These are phyloP conservation scores for Eutrema salsugineum DNA, from an alignment of 441 rosid genomes.

Conservation along the genomic window DNA sequence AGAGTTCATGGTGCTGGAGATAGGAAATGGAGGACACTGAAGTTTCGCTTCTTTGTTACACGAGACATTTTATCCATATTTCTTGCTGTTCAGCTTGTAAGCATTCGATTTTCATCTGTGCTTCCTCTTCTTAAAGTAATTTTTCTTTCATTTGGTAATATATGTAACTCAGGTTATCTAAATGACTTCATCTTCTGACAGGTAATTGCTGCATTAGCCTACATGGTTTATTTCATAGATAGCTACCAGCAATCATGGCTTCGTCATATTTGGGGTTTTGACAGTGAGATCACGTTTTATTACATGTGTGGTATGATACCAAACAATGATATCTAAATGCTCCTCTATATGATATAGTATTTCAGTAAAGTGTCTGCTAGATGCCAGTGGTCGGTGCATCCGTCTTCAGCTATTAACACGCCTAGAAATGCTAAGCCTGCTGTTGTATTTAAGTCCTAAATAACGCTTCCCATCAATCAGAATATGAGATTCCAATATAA, in stretches of 20 bases:
- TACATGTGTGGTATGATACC: conserved; percentile 88
- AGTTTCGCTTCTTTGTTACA: conserved; percentile 98
- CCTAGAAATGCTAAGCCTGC: background rate
- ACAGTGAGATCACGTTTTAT: conserved; percentile 81
- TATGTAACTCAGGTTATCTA: background rate
- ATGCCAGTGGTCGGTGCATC: background rate
- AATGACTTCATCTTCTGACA: conserved; percentile 31
- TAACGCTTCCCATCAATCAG: background rate
- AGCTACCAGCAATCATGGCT: conserved; percentile 78
- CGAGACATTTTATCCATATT: conserved; percentile 93
- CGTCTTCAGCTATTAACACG: background rate
- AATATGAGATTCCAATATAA: background rate
- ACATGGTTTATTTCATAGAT: conserved; percentile 83
- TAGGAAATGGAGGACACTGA: conserved; percentile 92
- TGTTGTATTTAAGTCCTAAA: background rate
- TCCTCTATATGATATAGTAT: conserved; percentile 1
- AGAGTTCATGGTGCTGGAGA: conserved; percentile 98
- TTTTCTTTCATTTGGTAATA: background rate
- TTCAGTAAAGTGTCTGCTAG: background rate
- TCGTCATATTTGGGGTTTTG: conserved; percentile 93
- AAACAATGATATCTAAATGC: conserved; percentile 4
- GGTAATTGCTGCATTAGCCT: conserved; percentile 93
- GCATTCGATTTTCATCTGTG: conserved; percentile 11
- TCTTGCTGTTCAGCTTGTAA: conserved; percentile 90
- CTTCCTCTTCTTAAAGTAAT: background rate